Evolutionary conservation across 441 rosid species (phyloP).

Genomic region (Rhodomyrtus psidioides): DNA sequence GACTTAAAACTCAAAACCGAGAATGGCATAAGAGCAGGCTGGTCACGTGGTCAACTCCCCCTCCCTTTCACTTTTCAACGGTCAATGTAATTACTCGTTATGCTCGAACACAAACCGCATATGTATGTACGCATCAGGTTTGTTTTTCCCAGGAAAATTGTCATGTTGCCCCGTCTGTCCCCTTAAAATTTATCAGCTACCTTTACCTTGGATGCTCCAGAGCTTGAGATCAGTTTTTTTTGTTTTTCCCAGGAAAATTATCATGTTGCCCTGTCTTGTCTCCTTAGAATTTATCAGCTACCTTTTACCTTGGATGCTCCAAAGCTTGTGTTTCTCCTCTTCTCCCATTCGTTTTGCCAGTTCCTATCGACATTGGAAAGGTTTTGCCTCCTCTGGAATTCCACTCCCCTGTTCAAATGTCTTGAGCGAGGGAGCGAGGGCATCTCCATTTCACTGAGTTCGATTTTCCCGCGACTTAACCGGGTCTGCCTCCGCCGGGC

Average conservation of each 20-base stretch:
- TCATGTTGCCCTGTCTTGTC: background rate
- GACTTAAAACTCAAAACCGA: background rate
- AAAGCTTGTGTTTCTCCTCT: background rate
- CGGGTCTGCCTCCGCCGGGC: fast-evolving
- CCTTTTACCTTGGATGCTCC: background rate
- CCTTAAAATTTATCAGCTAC: background rate
- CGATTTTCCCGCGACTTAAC: background rate
- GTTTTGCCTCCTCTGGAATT: background rate
- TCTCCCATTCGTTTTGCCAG: background rate
- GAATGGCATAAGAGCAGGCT: background rate
- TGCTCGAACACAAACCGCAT: conserved; percentile 10
- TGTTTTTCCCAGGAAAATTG: background rate
- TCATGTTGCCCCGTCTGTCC: background rate
- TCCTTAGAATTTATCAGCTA: background rate
- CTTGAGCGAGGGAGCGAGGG: too few relatives aligned
- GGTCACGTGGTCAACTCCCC: background rate
- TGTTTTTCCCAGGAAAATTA: too few relatives aligned
- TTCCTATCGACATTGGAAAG: background rate
- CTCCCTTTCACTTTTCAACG: background rate
- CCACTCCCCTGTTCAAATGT: background rate
- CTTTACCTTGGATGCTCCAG: background rate
- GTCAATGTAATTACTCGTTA: conserved; percentile 29
- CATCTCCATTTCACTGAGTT: background rate
- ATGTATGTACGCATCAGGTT: background rate
- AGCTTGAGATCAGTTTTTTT: background rate